Evolutionary conservation across 2,329 filamentous ascomycete species (phyloP), one percentile per base, ranked within the genome.

Genomic region (Chalaropsis ovoidea): DNA sequence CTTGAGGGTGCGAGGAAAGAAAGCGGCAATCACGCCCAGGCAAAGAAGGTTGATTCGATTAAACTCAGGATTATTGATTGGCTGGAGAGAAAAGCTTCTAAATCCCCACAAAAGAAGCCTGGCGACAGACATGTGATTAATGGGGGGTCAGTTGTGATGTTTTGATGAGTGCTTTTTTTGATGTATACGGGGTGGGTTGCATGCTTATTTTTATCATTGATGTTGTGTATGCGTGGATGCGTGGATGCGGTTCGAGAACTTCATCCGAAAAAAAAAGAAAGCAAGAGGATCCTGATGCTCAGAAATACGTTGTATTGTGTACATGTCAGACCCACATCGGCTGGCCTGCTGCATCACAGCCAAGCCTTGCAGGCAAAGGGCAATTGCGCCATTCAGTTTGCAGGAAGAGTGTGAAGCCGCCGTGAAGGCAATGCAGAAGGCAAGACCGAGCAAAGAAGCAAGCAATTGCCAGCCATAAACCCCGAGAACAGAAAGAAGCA

Each of bases 251-350:
- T 39, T 7, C 35, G 8, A 39, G 35, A 6, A 6, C 35, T 39
- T 39, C 35, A 39, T 39, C 5, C 35, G n/a, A 47, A 47, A 47
- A 35, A 58, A 19, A n/a, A 58, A 56, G 13, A 17, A 56, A n/a
- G 17, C 27, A 39, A 56, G 7, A 39, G 54, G 54, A 58, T 58
- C 27, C 1, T 15, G 17, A 58, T 58, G 54, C 24, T 58, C 54
- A 58, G n/a, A 58, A 58, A 31, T 58, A 58, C 54, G 31, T 39
- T 58, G 54, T n/a, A n/a, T 58, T 58, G 24, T 19, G 31, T 58
- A 58, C 24, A 58, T 39, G 54, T 58, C 54, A 58, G 54, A 58
- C 54, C 54, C 54, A 58, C 54, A 58, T 7, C 13, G 13, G 17
- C 17, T 39, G 17, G 24, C 47, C 7, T 27, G 22, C 47, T 52